Conservation (phyloP, 2,329 filamentous ascomycete species). For the Aurifilum marmelostoma region DNA sequence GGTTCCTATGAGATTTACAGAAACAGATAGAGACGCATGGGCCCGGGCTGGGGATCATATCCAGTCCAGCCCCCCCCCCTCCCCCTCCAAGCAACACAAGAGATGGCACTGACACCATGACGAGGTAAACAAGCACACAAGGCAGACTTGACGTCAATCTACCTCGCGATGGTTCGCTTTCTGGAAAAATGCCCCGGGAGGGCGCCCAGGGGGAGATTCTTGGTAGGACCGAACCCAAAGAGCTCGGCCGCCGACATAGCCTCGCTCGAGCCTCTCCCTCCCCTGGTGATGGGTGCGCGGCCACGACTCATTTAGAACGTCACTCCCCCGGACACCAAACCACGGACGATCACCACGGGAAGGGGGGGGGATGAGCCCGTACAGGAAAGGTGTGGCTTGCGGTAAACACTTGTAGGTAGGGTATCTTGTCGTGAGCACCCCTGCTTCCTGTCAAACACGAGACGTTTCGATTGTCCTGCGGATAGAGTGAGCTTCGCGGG, state of each 20-base stretch:
- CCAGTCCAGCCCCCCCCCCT: too few species aligned
- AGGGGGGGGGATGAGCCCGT: neutral
- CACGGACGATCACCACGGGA: neutral
- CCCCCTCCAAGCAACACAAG: neutral
- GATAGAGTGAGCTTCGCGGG: neutral
- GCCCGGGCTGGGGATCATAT: neutral
- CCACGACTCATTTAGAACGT: conserved; percentile 19
- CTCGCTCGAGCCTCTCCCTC: neutral
- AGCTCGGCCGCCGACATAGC: conserved; percentile 13
- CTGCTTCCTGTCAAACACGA: neutral
- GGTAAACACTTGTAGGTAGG: neutral
- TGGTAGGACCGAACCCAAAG: conserved; percentile 1
- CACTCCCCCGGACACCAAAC: neutral
- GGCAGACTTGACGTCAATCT: conserved; percentile 19
- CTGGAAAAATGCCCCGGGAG: conserved; percentile 8
- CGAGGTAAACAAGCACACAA: conserved; percentile 7
- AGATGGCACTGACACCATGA: neutral
- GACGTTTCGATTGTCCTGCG: neutral
- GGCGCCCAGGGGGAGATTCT: conserved; percentile 5
- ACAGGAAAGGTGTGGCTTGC: neutral
- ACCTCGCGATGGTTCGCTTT: neutral
- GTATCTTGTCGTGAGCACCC: neutral
- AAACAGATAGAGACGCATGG: conserved; percentile 7
- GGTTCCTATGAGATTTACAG: neutral
- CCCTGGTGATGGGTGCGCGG: conserved; percentile 12